phyloP scores from a whole-genome alignment of 169 alveolate species.

The Ichthyophthirius multifiliis region DNA sequence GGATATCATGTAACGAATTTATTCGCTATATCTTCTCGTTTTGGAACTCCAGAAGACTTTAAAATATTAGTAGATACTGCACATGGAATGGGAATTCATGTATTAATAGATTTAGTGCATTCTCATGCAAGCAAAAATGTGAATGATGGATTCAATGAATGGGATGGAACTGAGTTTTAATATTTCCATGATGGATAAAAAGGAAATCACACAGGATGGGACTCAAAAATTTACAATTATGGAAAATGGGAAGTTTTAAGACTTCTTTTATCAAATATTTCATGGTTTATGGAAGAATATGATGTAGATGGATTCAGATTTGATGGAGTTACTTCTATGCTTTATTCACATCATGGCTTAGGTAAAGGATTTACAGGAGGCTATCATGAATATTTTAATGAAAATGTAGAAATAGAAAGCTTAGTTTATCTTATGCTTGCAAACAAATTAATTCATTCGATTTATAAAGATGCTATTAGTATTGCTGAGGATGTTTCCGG shows the following conservation, averaged over 20 bases:
- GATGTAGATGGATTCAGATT: conserved; percentile 90
- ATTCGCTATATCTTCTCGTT: conserved; percentile 85
- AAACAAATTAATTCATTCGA: conserved; percentile 78
- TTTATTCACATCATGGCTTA: conserved; percentile 88
- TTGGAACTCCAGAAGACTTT: conserved; percentile 91
- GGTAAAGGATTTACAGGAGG: conserved; percentile 76
- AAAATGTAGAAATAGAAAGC: conserved; percentile 77
- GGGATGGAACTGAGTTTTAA: conserved; percentile 89
- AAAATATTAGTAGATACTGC: conserved; percentile 86
- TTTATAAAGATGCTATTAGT: conserved; percentile 82
- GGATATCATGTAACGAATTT: conserved; percentile 90
- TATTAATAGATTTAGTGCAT: conserved; percentile 85
- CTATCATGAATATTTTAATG: conserved; percentile 81
- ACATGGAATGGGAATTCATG: conserved; percentile 78
- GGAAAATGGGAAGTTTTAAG: conserved; percentile 87
- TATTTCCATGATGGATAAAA: conserved; percentile 87
- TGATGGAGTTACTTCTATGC: conserved; percentile 92
- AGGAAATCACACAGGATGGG: conserved; percentile 85
- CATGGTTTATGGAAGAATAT: conserved; percentile 83
- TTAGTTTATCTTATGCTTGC: conserved; percentile 87
- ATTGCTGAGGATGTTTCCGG: conserved; percentile 92
- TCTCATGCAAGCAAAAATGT: conserved; percentile 85
- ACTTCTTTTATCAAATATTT: conserved; percentile 84
- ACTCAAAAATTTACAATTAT: conserved; percentile 84
- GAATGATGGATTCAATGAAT: conserved; percentile 86